Evolutionary conservation across 1,284 basidiomycete genomes (phyloP).

Genomic region (Singerocomus rubriflavus): DNA sequence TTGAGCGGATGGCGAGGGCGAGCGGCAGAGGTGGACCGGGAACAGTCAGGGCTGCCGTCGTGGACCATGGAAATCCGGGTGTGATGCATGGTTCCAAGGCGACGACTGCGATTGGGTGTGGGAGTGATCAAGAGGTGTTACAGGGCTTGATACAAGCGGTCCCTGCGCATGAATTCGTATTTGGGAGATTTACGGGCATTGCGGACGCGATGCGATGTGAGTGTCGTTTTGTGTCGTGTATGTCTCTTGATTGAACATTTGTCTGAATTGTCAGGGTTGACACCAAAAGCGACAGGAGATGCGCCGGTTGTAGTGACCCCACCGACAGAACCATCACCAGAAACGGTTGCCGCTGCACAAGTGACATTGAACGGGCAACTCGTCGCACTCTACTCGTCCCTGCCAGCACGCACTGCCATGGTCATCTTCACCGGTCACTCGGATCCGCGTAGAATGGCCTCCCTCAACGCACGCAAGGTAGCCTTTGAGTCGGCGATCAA

Average conservation of each 20-base stretch:
- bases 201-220: constrained; percentile 77
- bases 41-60: constrained; percentile 60
- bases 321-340: constrained; percentile 35
- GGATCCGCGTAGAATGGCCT: constrained; percentile 77
- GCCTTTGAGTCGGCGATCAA: constrained; percentile 72
- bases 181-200: constrained; percentile 77
- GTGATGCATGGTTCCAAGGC: constrained; percentile 83
- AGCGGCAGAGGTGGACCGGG: constrained; percentile 42
- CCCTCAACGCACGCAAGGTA: constrained; percentile 59
- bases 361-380: constrained; percentile 60
- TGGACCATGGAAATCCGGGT: constrained; percentile 81
- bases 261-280: constrained; percentile 48
- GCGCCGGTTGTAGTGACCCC: constrained; percentile 27
- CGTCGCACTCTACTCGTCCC: constrained; percentile 55
- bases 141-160: constrained; percentile 60
- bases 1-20: constrained; percentile 72
- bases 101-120: constrained; percentile 68
- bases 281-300: constrained; percentile 46
- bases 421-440: constrained; percentile 85
- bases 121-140: constrained; percentile 72
- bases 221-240: constrained; percentile 28
- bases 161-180: constrained; percentile 72
- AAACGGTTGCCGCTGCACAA: constrained; percentile 39
- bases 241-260: neutral
- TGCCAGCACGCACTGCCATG: constrained; percentile 78